A percentile compares a stretch with the other conserved stretches of the same genome.
phyloP scores from a whole-genome alignment of 2,329 filamentous ascomycete species.

The Didymosphaeria variabile region DNA sequence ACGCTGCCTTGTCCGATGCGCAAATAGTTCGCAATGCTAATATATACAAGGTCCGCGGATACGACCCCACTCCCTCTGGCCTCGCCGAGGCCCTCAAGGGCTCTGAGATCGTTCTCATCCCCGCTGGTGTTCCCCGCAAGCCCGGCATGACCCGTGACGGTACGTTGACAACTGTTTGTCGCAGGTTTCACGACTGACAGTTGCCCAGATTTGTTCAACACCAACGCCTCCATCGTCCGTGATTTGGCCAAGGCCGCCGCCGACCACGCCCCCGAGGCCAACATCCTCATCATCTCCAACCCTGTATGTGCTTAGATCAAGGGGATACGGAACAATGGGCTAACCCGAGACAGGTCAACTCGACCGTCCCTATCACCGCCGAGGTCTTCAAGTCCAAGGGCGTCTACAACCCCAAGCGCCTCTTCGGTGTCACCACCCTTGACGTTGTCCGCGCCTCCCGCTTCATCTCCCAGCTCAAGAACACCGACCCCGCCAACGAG shows the following conservation, averaged over 20 bases:
- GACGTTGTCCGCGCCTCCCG: constrained; percentile 97
- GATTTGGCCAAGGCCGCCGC: constrained; percentile 96
- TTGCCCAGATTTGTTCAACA: constrained; percentile 94
- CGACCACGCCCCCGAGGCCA: constrained; percentile 87
- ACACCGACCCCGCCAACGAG: constrained; percentile 88
- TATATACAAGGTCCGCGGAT: constrained; percentile 76
- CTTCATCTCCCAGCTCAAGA: constrained; percentile 96
- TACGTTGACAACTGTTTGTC: constrained; percentile 47
- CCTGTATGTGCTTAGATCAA: constrained; percentile 64
- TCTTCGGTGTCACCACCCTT: constrained; percentile 99
- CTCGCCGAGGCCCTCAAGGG: constrained; percentile 83
- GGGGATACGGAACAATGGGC: background rate
- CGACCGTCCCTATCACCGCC: constrained; percentile 95
- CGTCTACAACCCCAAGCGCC: constrained; percentile 98
- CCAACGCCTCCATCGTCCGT: constrained; percentile 98
- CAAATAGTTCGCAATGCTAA: constrained; percentile 29
- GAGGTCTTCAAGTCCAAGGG: constrained; percentile 95
- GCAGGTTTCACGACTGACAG: constrained; percentile 22
- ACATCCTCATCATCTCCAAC: constrained; percentile 98
- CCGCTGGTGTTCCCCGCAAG: constrained; percentile 98
- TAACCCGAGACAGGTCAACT: constrained; percentile 75
- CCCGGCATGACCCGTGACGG: constrained; percentile 99
- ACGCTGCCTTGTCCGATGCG: constrained; percentile 33
- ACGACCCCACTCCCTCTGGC: constrained; percentile 78
- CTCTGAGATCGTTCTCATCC: constrained; percentile 94